These are phyloP conservation scores for Ascoidea tarda DNA, from an alignment of 805 yeast genomes.

Conservation along the genomic window DNA sequence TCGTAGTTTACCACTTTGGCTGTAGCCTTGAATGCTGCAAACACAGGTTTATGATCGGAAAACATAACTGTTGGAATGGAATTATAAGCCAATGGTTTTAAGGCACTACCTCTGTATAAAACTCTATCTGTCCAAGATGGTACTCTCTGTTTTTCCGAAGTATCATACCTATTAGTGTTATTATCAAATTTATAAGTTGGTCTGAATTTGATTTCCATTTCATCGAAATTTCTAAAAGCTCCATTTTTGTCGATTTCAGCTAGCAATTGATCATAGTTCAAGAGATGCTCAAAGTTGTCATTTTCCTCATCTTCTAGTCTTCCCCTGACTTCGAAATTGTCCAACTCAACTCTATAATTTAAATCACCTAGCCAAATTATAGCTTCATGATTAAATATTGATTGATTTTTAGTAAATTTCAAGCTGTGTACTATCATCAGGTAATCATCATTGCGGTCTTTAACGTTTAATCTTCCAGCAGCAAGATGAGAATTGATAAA, in stretches of 20 bases:
- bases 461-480: constrained; percentile 72
- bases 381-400: constrained; percentile 71
- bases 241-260: constrained; percentile 52
- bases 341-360: constrained; percentile 61
- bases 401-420: constrained; percentile 22
- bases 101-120: constrained; percentile 41
- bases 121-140: constrained; percentile 97
- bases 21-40: constrained; percentile 53
- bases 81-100: constrained; percentile 56
- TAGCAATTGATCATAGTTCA: constrained; percentile 66
- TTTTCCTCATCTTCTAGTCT: constrained; percentile 32
- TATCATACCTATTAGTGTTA: constrained; percentile 67
- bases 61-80: constrained; percentile 42
- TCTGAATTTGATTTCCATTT: constrained; percentile 58
- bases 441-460: constrained; percentile 81
- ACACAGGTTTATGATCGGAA: constrained; percentile 93
- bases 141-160: constrained; percentile 82
- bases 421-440: constrained; percentile 34
- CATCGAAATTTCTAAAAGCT: constrained; percentile 55
- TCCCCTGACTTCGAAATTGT: constrained; percentile 39
- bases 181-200: constrained; percentile 93
- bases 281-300: constrained; percentile 24
- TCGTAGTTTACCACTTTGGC: constrained; percentile 60
- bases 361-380: constrained; percentile 93
- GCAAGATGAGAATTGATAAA: constrained; percentile 87